Conservation (phyloP, 2,329 filamentous ascomycete genomes). For the Xylariaceae sp. region DNA sequence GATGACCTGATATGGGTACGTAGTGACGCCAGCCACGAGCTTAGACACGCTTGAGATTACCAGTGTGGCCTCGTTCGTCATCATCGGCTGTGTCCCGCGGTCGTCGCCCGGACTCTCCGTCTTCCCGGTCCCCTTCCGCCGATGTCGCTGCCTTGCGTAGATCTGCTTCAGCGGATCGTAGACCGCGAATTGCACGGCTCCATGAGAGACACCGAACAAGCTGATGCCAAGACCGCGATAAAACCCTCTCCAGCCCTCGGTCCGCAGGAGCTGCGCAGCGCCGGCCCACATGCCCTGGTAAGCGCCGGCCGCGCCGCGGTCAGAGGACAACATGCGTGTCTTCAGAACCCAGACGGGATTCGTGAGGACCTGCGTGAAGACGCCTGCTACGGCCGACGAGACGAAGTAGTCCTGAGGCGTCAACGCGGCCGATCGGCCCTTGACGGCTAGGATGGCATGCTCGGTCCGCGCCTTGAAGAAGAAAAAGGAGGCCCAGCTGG, state of each 20-base stretch:
- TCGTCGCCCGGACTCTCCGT: slow-evolving; percentile 24
- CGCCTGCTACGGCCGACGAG: slow-evolving; percentile 64
- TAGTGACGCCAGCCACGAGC: slow-evolving; percentile 79
- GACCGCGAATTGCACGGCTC: slow-evolving; percentile 90
- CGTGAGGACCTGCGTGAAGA: slow-evolving; percentile 73
- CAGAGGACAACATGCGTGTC: slow-evolving; percentile 90
- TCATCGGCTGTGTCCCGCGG: slow-evolving; percentile 30
- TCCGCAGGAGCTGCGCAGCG: slow-evolving; percentile 56
- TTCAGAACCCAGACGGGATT: slow-evolving; percentile 99
- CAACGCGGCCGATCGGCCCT: slow-evolving; percentile 34
- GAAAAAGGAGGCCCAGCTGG: slow-evolving; percentile 91
- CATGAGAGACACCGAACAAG: slow-evolving; percentile 81
- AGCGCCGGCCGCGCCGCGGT: slow-evolving; percentile 65
- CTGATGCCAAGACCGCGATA: slow-evolving; percentile 83
- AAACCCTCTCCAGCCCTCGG: slow-evolving; percentile 73
- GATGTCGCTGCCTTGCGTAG: slow-evolving; percentile 47
- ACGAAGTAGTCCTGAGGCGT: slow-evolving; percentile 71
- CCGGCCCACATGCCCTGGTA: slow-evolving; percentile 76
- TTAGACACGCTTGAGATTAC: slow-evolving; percentile 75
- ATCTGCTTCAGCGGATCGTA: slow-evolving; percentile 67
- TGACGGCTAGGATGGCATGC: slow-evolving; percentile 37
- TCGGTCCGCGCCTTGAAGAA: slow-evolving; percentile 61
- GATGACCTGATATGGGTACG: slow-evolving; percentile 93
- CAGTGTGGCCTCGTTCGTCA: slow-evolving; percentile 73
- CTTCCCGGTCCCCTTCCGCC: slow-evolving; percentile 15